Conservation (phyloP, 2,329 filamentous ascomycete species). For the Aspergillus quadricinctus region DNA sequence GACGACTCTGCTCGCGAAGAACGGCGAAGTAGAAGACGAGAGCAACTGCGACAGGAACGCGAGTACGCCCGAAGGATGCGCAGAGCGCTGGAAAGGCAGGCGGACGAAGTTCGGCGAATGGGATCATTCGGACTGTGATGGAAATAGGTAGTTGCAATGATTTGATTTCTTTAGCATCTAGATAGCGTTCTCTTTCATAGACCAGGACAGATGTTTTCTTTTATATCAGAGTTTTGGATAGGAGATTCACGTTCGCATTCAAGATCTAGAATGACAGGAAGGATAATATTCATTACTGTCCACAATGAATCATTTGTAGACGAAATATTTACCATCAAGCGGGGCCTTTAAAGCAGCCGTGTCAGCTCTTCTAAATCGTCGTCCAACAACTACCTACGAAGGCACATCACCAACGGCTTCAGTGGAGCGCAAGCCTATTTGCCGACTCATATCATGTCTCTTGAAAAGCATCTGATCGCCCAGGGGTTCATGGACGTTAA, state of each 20-base stretch:
- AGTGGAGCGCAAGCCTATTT: too few species aligned
- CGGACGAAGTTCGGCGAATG: conserved; percentile 73
- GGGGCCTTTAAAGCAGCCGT: neutral
- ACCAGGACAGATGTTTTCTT: neutral
- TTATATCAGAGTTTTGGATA: neutral
- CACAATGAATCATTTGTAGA: too few species aligned
- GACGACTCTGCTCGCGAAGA: conserved; percentile 26
- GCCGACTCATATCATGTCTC: neutral
- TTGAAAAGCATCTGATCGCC: neutral
- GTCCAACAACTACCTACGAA: neutral
- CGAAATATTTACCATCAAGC: too few species aligned
- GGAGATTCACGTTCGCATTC: neutral
- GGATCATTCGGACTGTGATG: conserved; percentile 32
- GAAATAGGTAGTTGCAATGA: neutral
- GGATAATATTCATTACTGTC: neutral
- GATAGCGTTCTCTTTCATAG: neutral
- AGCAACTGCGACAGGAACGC: conserved; percentile 31
- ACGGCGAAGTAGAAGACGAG: conserved; percentile 27
- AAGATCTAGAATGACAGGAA: neutral
- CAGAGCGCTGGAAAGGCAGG: conserved; percentile 68
- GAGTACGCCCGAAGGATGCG: conserved; percentile 72
- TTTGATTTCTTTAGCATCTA: neutral
- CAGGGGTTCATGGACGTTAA: neutral
- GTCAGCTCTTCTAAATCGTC: neutral
- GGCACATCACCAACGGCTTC: too few species aligned